Evolutionary conservation across 768 basidiomycete species (phyloP), one percentile per base, ranked within the genome.

Genomic region (Mycena metata): DNA sequence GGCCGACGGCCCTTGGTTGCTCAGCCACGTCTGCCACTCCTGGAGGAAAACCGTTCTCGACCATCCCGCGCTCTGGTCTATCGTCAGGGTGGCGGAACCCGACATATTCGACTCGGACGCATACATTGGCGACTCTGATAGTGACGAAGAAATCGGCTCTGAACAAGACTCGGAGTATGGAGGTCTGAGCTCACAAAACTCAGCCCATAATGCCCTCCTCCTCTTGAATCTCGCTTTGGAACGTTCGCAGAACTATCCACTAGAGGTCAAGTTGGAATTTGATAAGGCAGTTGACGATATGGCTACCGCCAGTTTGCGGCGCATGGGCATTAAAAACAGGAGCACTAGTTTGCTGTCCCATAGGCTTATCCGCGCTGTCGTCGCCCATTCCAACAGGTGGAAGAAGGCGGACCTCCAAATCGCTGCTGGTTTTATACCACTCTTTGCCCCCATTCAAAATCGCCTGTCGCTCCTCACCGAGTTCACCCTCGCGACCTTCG

Each of bases 381-480:
- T 66, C 50, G 50, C 64, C 41, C 64, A 66, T 24, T 66, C 39
- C 12, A 23, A 59, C 50, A 58, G 57, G 33, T 66, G 64, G 64
- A 66, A 52, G 41, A 66, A 47, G 3, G 64, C 49, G 23, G 36
- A 66, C 6, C 57, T 66, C 13, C 17, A 43, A 6, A 59, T 59
- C n/a, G 43, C 39, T 2, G 33, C 35, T n/a, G 45, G 19, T 2
- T 15, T 52, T 47, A 30, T 52, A 15, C 50, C 56, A 5, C 41
- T 23, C 21, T 66, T 66, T 19, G 57, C 64, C 10, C 56, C 64
- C 11, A 58, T 66, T 41, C 49, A 16, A 10, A 52, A 51, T 49
- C 57, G 19, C 57, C 57, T 66, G 12, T 35, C 56, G n/a, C 16
- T 52, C 49, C 57, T 66, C 24, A 35, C 56, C 41, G 17, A 42